Evolutionary conservation across 1,284 basidiomycete species (phyloP), one percentile per base, ranked within the genome.

Genomic region (Ganoderma meredithae): DNA sequence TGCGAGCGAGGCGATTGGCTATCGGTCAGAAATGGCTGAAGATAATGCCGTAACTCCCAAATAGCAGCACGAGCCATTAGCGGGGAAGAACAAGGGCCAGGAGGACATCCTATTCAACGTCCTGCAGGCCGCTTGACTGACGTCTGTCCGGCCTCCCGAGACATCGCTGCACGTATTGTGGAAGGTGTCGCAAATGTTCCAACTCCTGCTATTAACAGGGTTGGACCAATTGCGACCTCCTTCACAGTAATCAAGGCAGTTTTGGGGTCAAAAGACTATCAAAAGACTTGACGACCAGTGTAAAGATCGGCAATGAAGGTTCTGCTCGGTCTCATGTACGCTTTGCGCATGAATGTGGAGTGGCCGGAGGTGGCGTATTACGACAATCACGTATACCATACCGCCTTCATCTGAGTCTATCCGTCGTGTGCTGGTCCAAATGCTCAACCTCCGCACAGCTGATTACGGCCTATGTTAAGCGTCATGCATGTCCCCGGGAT

Each of bases 1-100:
- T 55, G 7, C 10, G 52, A 55, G 25, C 27, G 52, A 55, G 13
- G 52, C 52, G 19, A 55, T 55, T 55, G 52, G 52, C 52, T 52
- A 22, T 25, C 22, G 47, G 9, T 52, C n/a, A 25, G 47, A 15
- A 27, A 33, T 55, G 52, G 52, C 15, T 33, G 25, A 53, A 31
- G 25, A 53, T 31, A 13, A 53, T 53, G 52, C 17, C 25, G 25
- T 33, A 33, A 10, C 13, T 33, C 8, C 27, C 27, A 31, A 55
- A 55, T 33, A 31, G 27, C 31, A 27, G 52, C 52, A 7, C 13
- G 27, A 12, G 13, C 27, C 17, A 15, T 25, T n/a, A 52, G 22
- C 22, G 3, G 47, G 44, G 8, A 25, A 25, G 12, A 25, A 9
- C 12, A 27, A 22, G 47, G n/a, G 47, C 47, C 47, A 8, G 47